Evolutionary conservation across 352 stramenopile genomes (phyloP).

Genomic region (Phytophthora syringae): DNA sequence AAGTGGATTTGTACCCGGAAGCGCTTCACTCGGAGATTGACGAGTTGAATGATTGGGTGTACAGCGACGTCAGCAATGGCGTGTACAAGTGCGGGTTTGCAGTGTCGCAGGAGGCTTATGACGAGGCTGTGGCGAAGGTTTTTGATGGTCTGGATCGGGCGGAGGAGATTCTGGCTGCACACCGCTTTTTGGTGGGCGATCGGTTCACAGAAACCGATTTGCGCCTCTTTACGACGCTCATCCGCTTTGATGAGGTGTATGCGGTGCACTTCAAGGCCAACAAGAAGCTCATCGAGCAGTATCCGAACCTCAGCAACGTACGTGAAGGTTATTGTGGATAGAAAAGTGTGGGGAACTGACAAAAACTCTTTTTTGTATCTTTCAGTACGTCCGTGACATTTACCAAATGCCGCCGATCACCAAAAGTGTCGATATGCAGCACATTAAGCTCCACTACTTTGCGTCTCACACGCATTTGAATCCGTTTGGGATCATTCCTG

Average conservation of each 20-base stretch:
- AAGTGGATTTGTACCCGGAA: slow-evolving; percentile 90
- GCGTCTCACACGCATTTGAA: slow-evolving; percentile 59
- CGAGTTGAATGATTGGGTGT: slow-evolving; percentile 91
- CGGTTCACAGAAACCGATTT: slow-evolving; percentile 88
- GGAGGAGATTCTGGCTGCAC: slow-evolving; percentile 73
- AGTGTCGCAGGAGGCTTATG: slow-evolving; percentile 75
- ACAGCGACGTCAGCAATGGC: slow-evolving; percentile 92
- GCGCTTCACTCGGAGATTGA: slow-evolving; percentile 82
- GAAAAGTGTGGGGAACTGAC: not conserved
- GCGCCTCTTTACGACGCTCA: slow-evolving; percentile 91
- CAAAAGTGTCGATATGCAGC: slow-evolving; percentile 50
- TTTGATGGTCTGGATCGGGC: slow-evolving; percentile 85
- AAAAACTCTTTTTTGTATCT: slow-evolving; percentile 14
- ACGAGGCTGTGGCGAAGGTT: slow-evolving; percentile 88
- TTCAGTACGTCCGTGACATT: slow-evolving; percentile 54
- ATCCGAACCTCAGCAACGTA: slow-evolving; percentile 82
- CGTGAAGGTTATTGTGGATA: slow-evolving; percentile 11
- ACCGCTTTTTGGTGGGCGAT: slow-evolving; percentile 79
- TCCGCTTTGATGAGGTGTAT: slow-evolving; percentile 97
- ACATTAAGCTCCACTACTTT: slow-evolving; percentile 64
- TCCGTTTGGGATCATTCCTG: slow-evolving; percentile 52
- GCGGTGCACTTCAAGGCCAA: slow-evolving; percentile 83
- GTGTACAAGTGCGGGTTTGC: slow-evolving; percentile 86
- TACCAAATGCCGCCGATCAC: slow-evolving; percentile 52
- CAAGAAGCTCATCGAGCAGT: slow-evolving; percentile 80